Conservation (phyloP, 352 stramenopile species). For the Phytophthora niederhauseri region DNA sequence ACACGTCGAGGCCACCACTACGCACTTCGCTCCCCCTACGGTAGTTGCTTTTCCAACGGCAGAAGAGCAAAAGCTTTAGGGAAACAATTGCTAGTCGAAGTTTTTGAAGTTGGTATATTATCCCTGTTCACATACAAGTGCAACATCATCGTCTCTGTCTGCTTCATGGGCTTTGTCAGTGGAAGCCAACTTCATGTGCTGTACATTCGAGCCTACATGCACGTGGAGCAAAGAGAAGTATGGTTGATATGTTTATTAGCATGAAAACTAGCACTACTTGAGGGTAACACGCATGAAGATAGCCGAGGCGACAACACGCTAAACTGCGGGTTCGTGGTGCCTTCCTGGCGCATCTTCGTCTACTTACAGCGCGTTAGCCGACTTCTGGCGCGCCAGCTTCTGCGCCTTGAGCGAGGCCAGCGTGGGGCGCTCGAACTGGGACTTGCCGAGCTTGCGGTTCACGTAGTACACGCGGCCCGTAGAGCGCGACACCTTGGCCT, state of each 20-base stretch:
- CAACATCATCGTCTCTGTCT: no score
- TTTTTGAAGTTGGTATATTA: neutral
- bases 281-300: conserved; percentile 31
- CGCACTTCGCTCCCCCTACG: conserved; percentile 14
- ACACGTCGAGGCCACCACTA: conserved; percentile 21
- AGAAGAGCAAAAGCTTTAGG: conserved; percentile 18
- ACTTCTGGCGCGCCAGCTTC: conserved; percentile 80
- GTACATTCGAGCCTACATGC: no score
- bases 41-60: conserved; percentile 21
- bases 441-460: conserved; percentile 88
- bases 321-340: conserved; percentile 17
- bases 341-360: conserved; percentile 25
- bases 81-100: conserved; percentile 11
- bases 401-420: conserved; percentile 86
- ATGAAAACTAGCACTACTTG: conserved; percentile 21
- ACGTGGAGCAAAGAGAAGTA: neutral
- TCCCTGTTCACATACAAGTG: no score
- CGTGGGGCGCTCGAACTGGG: conserved; percentile 85
- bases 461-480: conserved; percentile 90
- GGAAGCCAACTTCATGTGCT: no score
- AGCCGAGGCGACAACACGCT: conserved; percentile 24
- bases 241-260: conserved; percentile 42
- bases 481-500: conserved; percentile 87
- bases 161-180: no score
- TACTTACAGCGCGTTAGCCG: conserved; percentile 42